Conservation (phyloP, 306 rosid species). For the Oemleria cerasiformis region DNA sequence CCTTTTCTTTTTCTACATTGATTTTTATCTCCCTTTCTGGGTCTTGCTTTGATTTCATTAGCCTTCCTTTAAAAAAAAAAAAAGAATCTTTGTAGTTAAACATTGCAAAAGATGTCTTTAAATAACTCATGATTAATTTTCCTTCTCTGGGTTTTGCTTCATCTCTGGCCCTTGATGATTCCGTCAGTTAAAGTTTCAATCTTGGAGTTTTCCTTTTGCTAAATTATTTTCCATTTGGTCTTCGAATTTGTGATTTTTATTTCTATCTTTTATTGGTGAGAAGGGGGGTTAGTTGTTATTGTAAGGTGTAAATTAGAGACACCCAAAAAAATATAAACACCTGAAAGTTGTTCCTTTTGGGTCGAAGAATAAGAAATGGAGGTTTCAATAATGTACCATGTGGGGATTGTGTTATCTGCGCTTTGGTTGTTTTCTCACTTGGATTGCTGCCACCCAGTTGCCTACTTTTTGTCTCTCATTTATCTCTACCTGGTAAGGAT, state of each 20-base stretch:
- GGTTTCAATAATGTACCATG: slow-evolving; percentile 67
- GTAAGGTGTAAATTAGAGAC: not conserved
- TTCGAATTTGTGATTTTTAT: not conserved
- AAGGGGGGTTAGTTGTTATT: not conserved
- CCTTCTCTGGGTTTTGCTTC: slow-evolving; percentile 12
- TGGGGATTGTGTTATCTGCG: slow-evolving; percentile 44
- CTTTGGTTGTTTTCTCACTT: slow-evolving; percentile 58
- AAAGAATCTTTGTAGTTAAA: too few relatives aligned
- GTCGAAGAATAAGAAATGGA: slow-evolving; percentile 23
- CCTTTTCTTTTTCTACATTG: not conserved
- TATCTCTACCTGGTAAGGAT: slow-evolving; percentile 64
- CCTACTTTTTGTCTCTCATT: slow-evolving; percentile 52
- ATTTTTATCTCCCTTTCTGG: not conserved
- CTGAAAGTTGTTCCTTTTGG: not conserved
- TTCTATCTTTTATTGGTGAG: not conserved
- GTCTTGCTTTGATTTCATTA: too few relatives aligned
- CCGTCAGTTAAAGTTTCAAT: not conserved
- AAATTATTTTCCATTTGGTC: not conserved
- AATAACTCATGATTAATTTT: not conserved
- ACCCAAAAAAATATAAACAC: not conserved
- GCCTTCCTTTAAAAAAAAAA: not conserved
- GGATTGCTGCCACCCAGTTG: slow-evolving; percentile 46
- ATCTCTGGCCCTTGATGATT: not conserved
- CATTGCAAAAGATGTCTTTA: too few relatives aligned
- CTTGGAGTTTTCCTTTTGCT: slow-evolving; percentile 5